Percentiles rank a stretch among this genome's conserved stretches.
Conservation (phyloP, 352 stramenopile genomes). For the Pythium plurisporium region DNA sequence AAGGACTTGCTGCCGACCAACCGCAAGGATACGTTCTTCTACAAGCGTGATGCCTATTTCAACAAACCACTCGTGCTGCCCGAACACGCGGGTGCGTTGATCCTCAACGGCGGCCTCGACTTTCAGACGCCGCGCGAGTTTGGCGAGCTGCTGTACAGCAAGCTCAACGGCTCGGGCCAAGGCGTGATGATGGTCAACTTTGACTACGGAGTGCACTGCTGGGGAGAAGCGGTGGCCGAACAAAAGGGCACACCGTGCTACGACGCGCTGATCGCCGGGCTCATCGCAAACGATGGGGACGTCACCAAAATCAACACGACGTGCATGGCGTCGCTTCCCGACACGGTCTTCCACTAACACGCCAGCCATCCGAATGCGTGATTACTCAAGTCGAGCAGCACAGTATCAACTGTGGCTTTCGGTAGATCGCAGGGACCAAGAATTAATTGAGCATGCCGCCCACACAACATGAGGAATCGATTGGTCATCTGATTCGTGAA, state of each 20-base stretch:
- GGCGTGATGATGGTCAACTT: conserved; percentile 11
- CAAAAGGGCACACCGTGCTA: conserved; percentile 14
- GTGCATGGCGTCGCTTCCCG: conserved; percentile 14
- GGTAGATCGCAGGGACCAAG: too few relatives aligned
- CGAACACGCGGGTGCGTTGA: conserved; percentile 22
- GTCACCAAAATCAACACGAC: conserved; percentile 21
- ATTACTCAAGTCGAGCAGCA: too few relatives aligned
- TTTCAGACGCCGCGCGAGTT: conserved; percentile 35
- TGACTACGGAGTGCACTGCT: conserved; percentile 23
- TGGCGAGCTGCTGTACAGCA: conserved; percentile 1
- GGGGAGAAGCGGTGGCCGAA: conserved; percentile 5
- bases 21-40: conserved; percentile 23
- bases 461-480: too few relatives aligned
- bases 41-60: conserved; percentile 26
- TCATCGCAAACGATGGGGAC: conserved; percentile 14
- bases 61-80: conserved; percentile 25
- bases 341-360: background rate
- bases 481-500: too few relatives aligned
- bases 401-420: too few relatives aligned
- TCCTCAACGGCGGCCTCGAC: conserved; percentile 32
- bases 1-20: background rate
- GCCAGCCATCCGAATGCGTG: background rate
- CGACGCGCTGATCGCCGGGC: conserved; percentile 17
- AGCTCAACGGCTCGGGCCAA: background rate
- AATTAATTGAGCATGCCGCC: too few relatives aligned